Evolutionary conservation across 306 rosid species (phyloP).

Genomic region (Citrullus mucosospermus): DNA sequence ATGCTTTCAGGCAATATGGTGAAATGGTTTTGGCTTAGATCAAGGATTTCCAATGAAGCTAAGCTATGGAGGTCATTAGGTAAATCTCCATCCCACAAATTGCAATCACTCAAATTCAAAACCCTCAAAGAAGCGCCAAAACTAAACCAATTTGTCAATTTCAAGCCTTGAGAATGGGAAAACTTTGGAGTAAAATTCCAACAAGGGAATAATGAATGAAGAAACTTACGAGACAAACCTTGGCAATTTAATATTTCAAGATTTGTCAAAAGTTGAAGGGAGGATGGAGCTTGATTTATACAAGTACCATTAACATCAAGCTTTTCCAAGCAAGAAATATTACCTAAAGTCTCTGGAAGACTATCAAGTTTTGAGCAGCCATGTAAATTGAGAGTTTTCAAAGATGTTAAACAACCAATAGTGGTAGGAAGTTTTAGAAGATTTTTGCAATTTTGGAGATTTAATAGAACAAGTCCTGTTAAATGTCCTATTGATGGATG

Average conservation of each 20-base stretch:
- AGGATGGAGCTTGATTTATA: neutral
- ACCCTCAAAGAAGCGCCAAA: neutral
- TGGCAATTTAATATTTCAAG: neutral
- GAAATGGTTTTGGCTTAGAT: conserved; percentile 5
- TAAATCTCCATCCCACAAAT: neutral
- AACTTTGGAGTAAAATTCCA: neutral
- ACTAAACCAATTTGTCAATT: neutral
- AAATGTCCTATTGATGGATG: conserved; percentile 1
- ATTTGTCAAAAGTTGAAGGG: conserved; percentile 3
- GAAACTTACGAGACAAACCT: neutral
- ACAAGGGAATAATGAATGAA: neutral
- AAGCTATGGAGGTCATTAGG: neutral
- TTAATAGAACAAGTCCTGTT: neutral
- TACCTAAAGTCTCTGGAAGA: conserved; percentile 5
- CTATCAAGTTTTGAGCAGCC: conserved; percentile 4
- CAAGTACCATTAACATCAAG: neutral
- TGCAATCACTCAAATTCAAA: conserved; percentile 5
- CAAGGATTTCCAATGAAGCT: neutral
- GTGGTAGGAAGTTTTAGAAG: neutral
- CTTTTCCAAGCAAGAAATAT: conserved; percentile 2
- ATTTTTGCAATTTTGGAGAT: neutral
- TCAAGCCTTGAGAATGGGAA: neutral
- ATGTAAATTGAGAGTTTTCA: neutral
- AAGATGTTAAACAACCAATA: neutral
- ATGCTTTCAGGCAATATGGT: conserved; percentile 4